These are phyloP conservation scores for Sungouiozyma intestinalis DNA, from an alignment of 805 yeast species.

Conservation along the genomic window DNA sequence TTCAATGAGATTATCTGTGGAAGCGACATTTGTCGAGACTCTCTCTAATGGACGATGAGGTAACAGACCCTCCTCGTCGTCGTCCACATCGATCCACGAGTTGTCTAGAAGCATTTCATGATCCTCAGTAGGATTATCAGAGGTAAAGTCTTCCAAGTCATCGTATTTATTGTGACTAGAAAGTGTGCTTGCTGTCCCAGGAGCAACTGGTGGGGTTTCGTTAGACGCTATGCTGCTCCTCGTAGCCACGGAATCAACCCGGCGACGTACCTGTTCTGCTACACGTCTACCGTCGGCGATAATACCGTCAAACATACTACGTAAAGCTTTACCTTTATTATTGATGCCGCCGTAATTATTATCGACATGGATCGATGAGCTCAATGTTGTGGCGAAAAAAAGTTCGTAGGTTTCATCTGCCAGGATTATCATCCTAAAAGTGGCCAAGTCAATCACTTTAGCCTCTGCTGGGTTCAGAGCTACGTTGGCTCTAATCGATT, in stretches of 20 bases:
- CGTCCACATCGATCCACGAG: conserved; percentile 23
- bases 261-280: conserved; percentile 78
- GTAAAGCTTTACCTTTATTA: conserved; percentile 45
- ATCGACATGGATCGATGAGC: conserved; percentile 57
- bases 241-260: conserved; percentile 63
- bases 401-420: conserved; percentile 92
- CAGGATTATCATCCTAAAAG: conserved; percentile 86
- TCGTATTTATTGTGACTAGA: conserved; percentile 15
- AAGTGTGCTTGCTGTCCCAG: conserved; percentile 1
- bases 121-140: conserved; percentile 17
- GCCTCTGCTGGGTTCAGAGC: conserved; percentile 79
- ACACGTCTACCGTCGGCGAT: conserved; percentile 88
- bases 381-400: conserved; percentile 61
- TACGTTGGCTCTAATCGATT: conserved; percentile 49
- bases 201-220: conserved; percentile 6
- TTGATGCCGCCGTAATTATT: conserved; percentile 37
- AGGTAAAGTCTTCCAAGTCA: conserved; percentile 25
- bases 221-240: conserved; percentile 14
- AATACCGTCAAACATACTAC: conserved; percentile 85
- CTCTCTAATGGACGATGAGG: conserved; percentile 11
- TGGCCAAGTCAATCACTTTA: conserved; percentile 63
- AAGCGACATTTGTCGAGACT: conserved; percentile 8
- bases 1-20: conserved; percentile 20
- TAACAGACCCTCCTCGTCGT: conserved; percentile 1
- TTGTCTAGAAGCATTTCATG: conserved; percentile 20